Evolutionary conservation across 23 red algal species (phyloP).

Genomic region (Pyropia yezoensis): DNA sequence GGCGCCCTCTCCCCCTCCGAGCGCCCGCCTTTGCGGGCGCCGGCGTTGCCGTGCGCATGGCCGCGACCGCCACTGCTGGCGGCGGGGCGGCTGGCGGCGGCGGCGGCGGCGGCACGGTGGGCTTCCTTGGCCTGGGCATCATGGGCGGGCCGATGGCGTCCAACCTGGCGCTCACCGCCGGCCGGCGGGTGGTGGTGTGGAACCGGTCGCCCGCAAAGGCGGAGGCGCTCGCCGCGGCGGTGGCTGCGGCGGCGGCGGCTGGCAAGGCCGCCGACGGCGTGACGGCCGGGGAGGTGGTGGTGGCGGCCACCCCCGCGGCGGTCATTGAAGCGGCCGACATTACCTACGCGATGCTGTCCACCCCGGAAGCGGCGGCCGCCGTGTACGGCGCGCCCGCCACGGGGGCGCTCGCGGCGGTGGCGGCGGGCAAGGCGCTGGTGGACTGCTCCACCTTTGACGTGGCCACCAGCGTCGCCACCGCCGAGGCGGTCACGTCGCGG

Average conservation of each 20-base stretch:
- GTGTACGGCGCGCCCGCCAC: constrained; percentile 24
- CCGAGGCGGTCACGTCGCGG: constrained; percentile 20
- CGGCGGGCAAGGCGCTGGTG: constrained; percentile 51
- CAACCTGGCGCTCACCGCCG: constrained; percentile 36
- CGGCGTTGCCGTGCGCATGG: too few species aligned
- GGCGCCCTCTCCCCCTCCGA: too few species aligned
- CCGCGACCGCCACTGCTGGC: too few species aligned
- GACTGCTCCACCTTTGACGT: constrained; percentile 73
- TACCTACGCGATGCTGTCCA: constrained; percentile 76
- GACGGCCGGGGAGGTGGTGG: background rate
- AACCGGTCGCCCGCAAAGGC: constrained; percentile 51
- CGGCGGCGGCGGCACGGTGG: constrained; percentile 54
- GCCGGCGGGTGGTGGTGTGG: constrained; percentile 54
- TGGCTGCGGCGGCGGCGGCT: background rate
- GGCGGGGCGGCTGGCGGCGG: background rate
- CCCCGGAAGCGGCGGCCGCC: constrained; percentile 35
- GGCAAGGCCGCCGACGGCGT: too few species aligned
- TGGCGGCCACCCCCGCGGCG: constrained; percentile 20
- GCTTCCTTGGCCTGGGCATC: constrained; percentile 80
- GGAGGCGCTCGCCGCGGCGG: constrained; percentile 33
- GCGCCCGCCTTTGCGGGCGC: too few species aligned
- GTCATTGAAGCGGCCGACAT: constrained; percentile 38
- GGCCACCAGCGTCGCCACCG: constrained; percentile 29
- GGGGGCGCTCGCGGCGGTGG: constrained; percentile 35
- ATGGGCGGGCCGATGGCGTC: constrained; percentile 77